A percentile compares a stretch with the other conserved stretches of the same genome.
phyloP scores from a whole-genome alignment of 2,329 filamentous ascomycete species.

The Talaromyces sp. region DNA sequence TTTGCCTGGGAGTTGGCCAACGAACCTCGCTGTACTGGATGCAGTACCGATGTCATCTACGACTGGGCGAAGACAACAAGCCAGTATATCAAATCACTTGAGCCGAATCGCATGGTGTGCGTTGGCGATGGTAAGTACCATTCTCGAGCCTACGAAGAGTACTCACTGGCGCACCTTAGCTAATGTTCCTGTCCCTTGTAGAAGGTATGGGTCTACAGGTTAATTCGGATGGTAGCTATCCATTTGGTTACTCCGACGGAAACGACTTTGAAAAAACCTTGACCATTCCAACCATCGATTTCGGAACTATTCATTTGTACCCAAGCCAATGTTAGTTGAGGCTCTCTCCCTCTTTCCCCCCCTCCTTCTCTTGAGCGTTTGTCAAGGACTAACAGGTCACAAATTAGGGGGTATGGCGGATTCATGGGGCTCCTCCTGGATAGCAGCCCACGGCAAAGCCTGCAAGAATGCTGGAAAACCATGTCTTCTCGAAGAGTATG shows the following conservation, averaged over 20 bases:
- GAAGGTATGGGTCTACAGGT: slow-evolving; percentile 52
- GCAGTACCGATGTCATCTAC: slow-evolving; percentile 52
- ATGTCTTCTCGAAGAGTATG: slow-evolving; percentile 40
- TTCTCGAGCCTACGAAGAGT: neutral
- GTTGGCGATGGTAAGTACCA: slow-evolving; percentile 48
- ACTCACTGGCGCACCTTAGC: neutral
- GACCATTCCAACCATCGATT: slow-evolving; percentile 52
- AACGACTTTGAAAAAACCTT: slow-evolving; percentile 50
- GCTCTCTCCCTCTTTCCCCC: no score
- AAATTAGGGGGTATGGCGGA: slow-evolving; percentile 31
- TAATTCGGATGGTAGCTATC: slow-evolving; percentile 49
- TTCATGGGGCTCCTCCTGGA: slow-evolving; percentile 46
- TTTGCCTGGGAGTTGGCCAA: slow-evolving; percentile 66
- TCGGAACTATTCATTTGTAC: slow-evolving; percentile 53
- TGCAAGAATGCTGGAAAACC: slow-evolving; percentile 36
- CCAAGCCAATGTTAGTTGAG: slow-evolving; percentile 39
- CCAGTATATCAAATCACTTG: slow-evolving; percentile 59
- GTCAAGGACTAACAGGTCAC: neutral
- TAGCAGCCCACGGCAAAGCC: slow-evolving; percentile 41
- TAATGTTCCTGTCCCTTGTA: slow-evolving; percentile 8
- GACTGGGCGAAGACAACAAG: slow-evolving; percentile 57
- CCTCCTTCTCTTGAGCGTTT: neutral
- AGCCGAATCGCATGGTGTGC: slow-evolving; percentile 57
- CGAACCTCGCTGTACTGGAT: slow-evolving; percentile 60
- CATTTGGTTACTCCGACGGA: slow-evolving; percentile 49